These are phyloP conservation scores for Fusarium anguioides DNA, from an alignment of 2,329 filamentous ascomycete genomes.

Conservation along the genomic window DNA sequence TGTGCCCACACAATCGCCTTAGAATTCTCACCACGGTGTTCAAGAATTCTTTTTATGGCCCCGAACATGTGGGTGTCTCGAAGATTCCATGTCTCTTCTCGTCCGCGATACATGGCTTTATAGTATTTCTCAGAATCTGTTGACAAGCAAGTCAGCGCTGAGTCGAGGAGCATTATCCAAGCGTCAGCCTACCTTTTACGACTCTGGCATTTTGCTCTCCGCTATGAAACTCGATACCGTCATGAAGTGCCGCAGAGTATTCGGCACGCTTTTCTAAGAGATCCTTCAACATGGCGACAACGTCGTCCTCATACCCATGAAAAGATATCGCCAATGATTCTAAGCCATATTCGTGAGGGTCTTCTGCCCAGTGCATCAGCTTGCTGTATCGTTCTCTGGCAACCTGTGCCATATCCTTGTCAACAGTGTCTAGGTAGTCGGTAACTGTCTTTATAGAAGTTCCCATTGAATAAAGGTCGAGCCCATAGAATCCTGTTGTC, in stretches of 20 bases:
- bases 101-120: constrained; percentile 25
- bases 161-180: not conserved
- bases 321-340: constrained; percentile 26
- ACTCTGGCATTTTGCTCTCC: constrained; percentile 31
- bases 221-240: constrained; percentile 23
- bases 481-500: constrained; percentile 17
- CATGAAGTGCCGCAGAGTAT: constrained; percentile 10
- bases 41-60: constrained; percentile 22
- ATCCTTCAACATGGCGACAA: constrained; percentile 16
- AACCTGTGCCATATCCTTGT: constrained; percentile 29
- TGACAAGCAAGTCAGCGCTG: not conserved
- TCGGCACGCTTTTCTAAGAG: constrained; percentile 17
- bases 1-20: constrained; percentile 35
- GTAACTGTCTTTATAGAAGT: constrained; percentile 28
- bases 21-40: constrained; percentile 16
- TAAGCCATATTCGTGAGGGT: constrained; percentile 30
- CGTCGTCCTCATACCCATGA: constrained; percentile 20
- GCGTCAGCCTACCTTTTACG: constrained; percentile 5
- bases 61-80: constrained; percentile 29
- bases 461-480: constrained; percentile 30
- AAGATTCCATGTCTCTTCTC: constrained; percentile 32
- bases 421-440: constrained; percentile 25
- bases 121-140: constrained; percentile 33
- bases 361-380: constrained; percentile 23
- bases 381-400: constrained; percentile 17